Evolutionary conservation across 73 alveolate species (phyloP).

Genomic region (Tetrahymena malaccensis): DNA sequence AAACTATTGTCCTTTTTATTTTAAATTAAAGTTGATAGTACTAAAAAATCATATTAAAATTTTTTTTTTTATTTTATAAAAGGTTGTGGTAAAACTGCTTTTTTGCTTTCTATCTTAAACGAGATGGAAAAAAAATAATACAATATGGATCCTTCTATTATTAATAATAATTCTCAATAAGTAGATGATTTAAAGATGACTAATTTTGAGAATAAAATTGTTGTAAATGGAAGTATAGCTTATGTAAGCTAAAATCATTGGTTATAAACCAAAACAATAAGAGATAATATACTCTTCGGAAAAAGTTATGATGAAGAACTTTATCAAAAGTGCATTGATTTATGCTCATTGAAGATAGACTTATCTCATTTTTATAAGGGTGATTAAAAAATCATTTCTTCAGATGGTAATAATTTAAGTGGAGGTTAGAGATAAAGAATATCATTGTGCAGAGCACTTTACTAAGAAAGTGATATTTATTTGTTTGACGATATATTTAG

Average conservation of each 20-base stretch:
- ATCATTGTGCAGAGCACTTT: conserved; percentile 73
- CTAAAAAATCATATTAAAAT: too few species aligned
- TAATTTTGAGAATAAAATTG: conserved; percentile 18
- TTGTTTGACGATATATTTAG: conserved; percentile 78
- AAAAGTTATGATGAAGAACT: conserved; percentile 55
- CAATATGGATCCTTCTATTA: background rate
- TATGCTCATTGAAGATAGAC: conserved; percentile 68
- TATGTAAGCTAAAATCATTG: conserved; percentile 76
- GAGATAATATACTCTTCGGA: conserved; percentile 80
- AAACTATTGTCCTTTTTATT: too few species aligned
- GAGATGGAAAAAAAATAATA: conserved; percentile 17
- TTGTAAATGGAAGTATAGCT: conserved; percentile 48
- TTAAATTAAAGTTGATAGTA: too few species aligned
- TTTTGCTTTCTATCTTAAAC: conserved; percentile 26
- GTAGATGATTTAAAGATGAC: background rate
- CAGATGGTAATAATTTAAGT: conserved; percentile 75
- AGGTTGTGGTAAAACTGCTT: conserved; percentile 35
- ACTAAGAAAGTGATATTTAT: conserved; percentile 63
- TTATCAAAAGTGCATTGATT: conserved; percentile 47
- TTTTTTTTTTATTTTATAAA: background rate
- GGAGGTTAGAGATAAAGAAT: conserved; percentile 86
- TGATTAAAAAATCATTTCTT: conserved; percentile 67
- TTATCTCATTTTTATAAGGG: conserved; percentile 57
- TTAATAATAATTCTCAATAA: background rate
- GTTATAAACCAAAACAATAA: conserved; percentile 70